phyloP scores from a whole-genome alignment of 2,329 filamentous ascomycete species.

The Sporothrix mexicana region DNA sequence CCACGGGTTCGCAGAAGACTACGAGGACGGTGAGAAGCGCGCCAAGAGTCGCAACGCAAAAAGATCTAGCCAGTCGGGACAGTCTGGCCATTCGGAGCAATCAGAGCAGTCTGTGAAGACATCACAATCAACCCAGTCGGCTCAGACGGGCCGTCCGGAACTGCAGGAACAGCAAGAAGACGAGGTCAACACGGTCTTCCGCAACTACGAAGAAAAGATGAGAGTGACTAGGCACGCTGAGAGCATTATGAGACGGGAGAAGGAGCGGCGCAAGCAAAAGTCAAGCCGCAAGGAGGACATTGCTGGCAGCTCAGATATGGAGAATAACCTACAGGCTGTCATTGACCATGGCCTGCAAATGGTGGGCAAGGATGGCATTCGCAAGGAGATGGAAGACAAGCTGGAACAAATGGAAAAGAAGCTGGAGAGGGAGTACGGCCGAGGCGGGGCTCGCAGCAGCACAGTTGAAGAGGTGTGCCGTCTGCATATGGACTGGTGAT shows the following conservation, averaged over 20 bases:
- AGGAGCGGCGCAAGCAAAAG: not conserved
- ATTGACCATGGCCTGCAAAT: not conserved
- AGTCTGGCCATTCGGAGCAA: not conserved
- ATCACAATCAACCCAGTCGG: not conserved
- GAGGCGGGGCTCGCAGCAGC: conserved; percentile 8
- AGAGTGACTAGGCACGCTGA: not conserved
- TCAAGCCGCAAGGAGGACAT: not conserved
- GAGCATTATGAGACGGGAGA: not conserved
- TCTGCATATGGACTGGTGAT: conserved; percentile 17
- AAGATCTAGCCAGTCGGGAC: not conserved
- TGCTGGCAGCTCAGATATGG: not conserved
- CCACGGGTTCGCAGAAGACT: not conserved
- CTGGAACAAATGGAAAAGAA: not conserved
- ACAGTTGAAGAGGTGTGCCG: conserved; percentile 24
- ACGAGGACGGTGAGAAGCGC: not conserved
- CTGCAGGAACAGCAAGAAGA: not conserved
- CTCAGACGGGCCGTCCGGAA: not conserved
- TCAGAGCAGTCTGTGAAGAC: not conserved
- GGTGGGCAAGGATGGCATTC: too few species aligned
- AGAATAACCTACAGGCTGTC: not conserved
- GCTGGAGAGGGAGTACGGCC: conserved; percentile 11
- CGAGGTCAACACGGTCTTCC: not conserved
- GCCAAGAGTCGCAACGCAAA: not conserved
- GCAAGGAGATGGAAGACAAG: not conserved
- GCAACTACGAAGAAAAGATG: conserved; percentile 24